phyloP scores from a whole-genome alignment of 1,284 basidiomycete species.

The Austroboletus novae-zelandiae region DNA sequence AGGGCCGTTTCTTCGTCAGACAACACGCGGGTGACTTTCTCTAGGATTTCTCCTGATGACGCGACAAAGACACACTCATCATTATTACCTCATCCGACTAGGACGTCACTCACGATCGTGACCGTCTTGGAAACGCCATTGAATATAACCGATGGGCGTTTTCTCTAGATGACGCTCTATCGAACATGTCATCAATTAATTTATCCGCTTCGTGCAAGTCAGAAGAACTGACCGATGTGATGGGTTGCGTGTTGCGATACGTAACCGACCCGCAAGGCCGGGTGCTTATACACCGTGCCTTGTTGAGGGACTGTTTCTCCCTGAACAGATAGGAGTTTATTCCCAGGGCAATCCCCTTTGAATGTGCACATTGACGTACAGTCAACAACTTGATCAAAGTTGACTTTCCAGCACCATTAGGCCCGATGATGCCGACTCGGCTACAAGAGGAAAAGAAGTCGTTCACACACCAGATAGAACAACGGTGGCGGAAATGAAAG shows the following conservation, averaged over 20 bases:
- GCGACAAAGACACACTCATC: conserved; percentile 7
- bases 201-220: conserved; percentile 12
- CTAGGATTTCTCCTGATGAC: conserved; percentile 74
- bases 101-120: conserved; percentile 77
- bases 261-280: conserved; percentile 93
- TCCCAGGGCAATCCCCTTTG: conserved; percentile 5
- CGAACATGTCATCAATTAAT: conserved; percentile 17
- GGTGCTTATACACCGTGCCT: conserved; percentile 95
- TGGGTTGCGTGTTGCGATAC: conserved; percentile 98
- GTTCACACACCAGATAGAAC: conserved; percentile 12
- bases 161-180: conserved; percentile 90
- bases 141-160: conserved; percentile 93
- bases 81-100: conserved; percentile 12
- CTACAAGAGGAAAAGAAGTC: conserved; percentile 39
- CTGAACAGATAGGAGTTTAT: conserved; percentile 36
- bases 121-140: conserved; percentile 99
- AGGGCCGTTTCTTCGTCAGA: conserved; percentile 85
- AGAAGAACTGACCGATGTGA: conserved; percentile 66
- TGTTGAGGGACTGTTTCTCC: conserved; percentile 94
- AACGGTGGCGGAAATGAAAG: conserved; percentile 27
- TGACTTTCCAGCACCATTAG: conserved; percentile 92
- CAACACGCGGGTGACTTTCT: conserved; percentile 89
- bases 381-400: conserved; percentile 98
- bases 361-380: conserved; percentile 38
- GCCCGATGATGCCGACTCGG: conserved; percentile 88